These are phyloP conservation scores for Strobilomyces dryophilus DNA, from an alignment of 768 basidiomycete genomes.

Conservation along the genomic window DNA sequence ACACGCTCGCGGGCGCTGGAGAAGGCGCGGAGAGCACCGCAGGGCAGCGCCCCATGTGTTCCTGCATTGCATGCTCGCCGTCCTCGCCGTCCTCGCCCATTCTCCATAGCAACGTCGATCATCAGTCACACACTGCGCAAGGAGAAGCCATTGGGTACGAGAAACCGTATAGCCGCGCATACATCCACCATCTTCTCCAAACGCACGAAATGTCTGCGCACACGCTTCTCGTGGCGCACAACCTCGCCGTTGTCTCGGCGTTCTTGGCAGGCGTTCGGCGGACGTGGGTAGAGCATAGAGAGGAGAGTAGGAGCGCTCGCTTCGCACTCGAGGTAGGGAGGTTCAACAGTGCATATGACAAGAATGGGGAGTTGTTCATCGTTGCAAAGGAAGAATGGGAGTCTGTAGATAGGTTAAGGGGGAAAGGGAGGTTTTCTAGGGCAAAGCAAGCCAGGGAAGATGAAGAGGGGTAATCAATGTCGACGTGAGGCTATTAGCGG, in stretches of 20 bases:
- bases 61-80: conserved; percentile 57
- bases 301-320: not conserved
- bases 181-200: conserved; percentile 79
- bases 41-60: conserved; percentile 31
- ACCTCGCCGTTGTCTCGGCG: conserved; percentile 58
- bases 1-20: conserved; percentile 26
- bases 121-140: conserved; percentile 15
- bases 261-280: conserved; percentile 61
- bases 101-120: conserved; percentile 45
- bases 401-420: conserved; percentile 64
- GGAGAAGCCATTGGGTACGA: conserved; percentile 13
- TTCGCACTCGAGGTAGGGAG: conserved; percentile 46
- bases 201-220: conserved; percentile 92
- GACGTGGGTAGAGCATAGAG: conserved; percentile 16
- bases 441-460: conserved; percentile 39
- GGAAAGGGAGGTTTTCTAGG: conserved; percentile 69
- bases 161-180: conserved; percentile 49
- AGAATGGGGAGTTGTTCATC: conserved; percentile 39
- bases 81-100: conserved; percentile 31
- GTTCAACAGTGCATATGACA: conserved; percentile 54
- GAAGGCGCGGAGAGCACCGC: not conserved
- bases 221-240: conserved; percentile 69
- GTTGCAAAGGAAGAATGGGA: conserved; percentile 56
- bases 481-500: not conserved
- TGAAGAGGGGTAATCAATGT: not conserved